These are phyloP conservation scores for Rhododendron ovatum DNA, from an alignment of 148 eudicot genomes.

Conservation along the genomic window DNA sequence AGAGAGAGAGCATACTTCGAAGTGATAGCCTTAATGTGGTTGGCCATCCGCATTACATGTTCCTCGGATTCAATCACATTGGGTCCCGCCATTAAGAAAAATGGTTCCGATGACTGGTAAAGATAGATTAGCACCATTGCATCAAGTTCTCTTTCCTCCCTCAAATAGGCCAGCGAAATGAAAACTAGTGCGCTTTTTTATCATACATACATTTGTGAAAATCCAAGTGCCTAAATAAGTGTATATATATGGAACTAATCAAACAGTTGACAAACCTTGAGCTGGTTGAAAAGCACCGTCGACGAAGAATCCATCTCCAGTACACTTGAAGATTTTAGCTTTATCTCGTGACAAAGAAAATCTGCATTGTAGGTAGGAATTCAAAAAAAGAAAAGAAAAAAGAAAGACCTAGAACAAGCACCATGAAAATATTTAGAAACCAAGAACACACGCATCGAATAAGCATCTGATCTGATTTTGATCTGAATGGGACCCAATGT, in stretches of 20 bases:
- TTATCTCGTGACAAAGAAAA: not conserved
- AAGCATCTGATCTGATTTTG: no score
- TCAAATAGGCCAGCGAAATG: not conserved
- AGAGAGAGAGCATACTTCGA: constrained; percentile 38
- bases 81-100: constrained; percentile 86
- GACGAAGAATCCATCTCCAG: constrained; percentile 55
- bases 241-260: not conserved
- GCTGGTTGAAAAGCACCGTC: constrained; percentile 46
- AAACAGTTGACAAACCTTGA: constrained; percentile 34
- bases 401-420: not conserved
- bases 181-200: not conserved
- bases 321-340: not conserved
- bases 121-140: not conserved
- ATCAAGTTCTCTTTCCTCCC: not conserved
- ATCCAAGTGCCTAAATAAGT: not conserved
- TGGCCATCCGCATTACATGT: constrained; percentile 77
- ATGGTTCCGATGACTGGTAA: constrained; percentile 65
- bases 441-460: no score
- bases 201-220: not conserved
- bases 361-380: not conserved
- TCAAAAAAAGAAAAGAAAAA: no score
- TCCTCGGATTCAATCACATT: constrained; percentile 99
- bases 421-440: not conserved
- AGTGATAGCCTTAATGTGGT: constrained; percentile 70
- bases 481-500: constrained; percentile 67